Evolutionary conservation across 2,329 filamentous ascomycete species (phyloP), one percentile per base, ranked within the genome.

Genomic region (Exophiala xenobiotica): DNA sequence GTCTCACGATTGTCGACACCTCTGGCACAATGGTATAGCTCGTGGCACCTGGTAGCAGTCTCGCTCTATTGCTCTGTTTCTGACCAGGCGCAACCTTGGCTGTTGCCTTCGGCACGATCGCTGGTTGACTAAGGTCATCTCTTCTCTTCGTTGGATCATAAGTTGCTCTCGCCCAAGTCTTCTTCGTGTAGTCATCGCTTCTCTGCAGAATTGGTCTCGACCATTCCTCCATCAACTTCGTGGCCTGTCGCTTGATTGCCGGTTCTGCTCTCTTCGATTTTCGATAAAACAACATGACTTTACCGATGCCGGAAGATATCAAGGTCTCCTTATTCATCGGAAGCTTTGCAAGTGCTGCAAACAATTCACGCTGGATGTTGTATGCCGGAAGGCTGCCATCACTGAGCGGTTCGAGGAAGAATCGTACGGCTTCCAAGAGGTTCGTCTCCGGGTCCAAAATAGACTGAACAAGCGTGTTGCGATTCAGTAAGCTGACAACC

Each of bases 211-310:
- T 95, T 3, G 92, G 91, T 33, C 93, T 80, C 59, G 90, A 96
- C 93, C 93, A 99, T 67, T 97, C 92, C 50, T 88, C 89, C 50
- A 96, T 78, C n/a, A 97, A 77, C 42, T 88, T 83, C 74, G 97
- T 91, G 0, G 93, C 93, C 73, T 91, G 89, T 61, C 92, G 85
- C 77, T 96, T 96, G 76, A 99, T 96, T 55, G 79, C 80, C 3
- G 86, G 77, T 71, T 97, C 89, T 1, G 91, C 87, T 60, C 89
- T 86, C 74, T 91, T 95, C 76, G 88, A 95, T 72, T 91, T 91
- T 44, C 91, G 96, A 73, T 99, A 99, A 74, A 96, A 99, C 57
- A 95, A 82, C 46, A 96, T 87, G 41, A 99, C 90, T 69, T 96
- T 96, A 66, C 93, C 93, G 59, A 99, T 93, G 16, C 92, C 91